Evolutionary conservation across 2,329 filamentous ascomycete genomes (phyloP), one percentile per base, ranked within the genome.

Genomic region (Epichloe glyceriae): DNA sequence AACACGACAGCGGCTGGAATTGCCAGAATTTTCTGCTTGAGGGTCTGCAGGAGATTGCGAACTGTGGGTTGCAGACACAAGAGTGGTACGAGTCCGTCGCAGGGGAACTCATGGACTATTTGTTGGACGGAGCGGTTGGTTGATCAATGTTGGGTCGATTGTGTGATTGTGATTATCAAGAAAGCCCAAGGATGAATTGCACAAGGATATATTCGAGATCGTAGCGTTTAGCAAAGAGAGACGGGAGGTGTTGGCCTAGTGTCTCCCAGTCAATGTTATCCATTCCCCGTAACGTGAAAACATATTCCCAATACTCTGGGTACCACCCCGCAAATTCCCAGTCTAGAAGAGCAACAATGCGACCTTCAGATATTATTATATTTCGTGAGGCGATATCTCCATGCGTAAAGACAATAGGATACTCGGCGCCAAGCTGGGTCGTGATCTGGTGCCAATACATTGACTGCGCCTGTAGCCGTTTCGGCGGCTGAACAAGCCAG

Each of bases 371-470:
- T 11, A 57, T 44, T 0, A 55, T n/a, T n/a, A 57, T 52, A 2
- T 58, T 56, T n/a, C 54, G 47, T 0, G 49, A 40, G 1, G 52
- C 52, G 38, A 57, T 50, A 1, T 58, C 56, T 0, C 49, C 49
- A n/a, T 58, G 50, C 0, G 53, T 56, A 2, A 57, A 58, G 0
- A 57, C 54, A 1, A 61, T 57, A 3, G 55, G 49, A 22, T 51
- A 54, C 0, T 58, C 52, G 4, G 14, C n/a, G 4, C 45, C 51
- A 2, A 61, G 57, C 14, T 60, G 58, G 0, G 49, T 51, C 1
- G 59, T 61, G 17, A 61, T 58, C 48, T 61, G 54, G 35, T 56
- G 46, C 55, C 58, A 61, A 40, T 56, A 55, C 17, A 61, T 50
- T 0, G 55, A 56, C 50, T 58, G 37, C 5, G 49, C 26, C 6